Base-by-base conservation (phyloP, 2,329 filamentous ascomycete genomes). In the Cadophora malorum region DNA sequence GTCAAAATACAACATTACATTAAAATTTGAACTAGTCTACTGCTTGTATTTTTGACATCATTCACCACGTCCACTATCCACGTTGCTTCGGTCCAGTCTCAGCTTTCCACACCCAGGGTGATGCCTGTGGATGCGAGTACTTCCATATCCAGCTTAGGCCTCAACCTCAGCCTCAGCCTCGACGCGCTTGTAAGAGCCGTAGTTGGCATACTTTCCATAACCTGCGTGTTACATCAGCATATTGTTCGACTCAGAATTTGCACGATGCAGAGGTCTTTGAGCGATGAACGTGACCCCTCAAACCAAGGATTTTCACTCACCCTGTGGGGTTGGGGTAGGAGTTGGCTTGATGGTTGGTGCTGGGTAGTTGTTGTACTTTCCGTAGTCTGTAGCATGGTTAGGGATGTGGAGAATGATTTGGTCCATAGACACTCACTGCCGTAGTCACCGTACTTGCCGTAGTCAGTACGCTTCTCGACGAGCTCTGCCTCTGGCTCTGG, bases 401-500 rank as follows among this genome's bases (percentile, higher is more conserved):
- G 33, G 23, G 33, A 58, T 38, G 12, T 35, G 16, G 16, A 14
- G 31, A 4, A 41, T 7, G 10, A 23, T 16, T 19, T 49, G 50
- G 56, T 21, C n/a, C 12, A 12, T 16, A 9, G 35, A 4, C 5
- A 63, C 65, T 41, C 16, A 55, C 47, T 49, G 35, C 60, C 61
- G 45, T 70, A 69, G 8, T 61, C 45, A 25, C 67, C 69, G 38
- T 71, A 71, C 21, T 67, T 65, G 16, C 66, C 67, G 49, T 71
- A 71, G 14, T 71, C 64, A 21, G 5, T 41, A 60, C 41, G 52
- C 55, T 58, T 58, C 55, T 65, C 45, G n/a, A 33, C 31, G 14
- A 55, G n/a, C 53, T 58, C 63, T 50, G 63, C 41, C 25, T 50
- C 65, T 45, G 60, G 28, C 35, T 33, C 58, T n/a, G 65, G 67